These are phyloP conservation scores for Gaeumannomyces tritici DNA, from an alignment of 2,329 filamentous ascomycete genomes.

Conservation along the genomic window DNA sequence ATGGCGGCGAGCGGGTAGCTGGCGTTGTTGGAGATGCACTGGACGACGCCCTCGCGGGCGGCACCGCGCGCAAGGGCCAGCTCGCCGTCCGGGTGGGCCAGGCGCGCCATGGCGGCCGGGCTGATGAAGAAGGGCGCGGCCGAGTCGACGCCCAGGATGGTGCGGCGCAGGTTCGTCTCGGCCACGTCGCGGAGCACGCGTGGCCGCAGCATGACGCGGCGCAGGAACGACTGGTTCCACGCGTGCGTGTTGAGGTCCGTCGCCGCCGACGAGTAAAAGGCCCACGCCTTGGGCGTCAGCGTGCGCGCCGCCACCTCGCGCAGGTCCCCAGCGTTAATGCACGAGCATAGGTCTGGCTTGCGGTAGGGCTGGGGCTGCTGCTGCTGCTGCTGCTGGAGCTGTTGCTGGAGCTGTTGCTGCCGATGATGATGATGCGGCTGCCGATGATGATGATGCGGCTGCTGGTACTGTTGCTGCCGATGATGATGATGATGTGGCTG, in stretches of 20 bases:
- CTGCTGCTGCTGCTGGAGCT: slow-evolving; percentile 1
- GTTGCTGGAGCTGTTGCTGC: too few species aligned
- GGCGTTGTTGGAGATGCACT: slow-evolving; percentile 22
- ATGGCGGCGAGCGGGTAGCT: slow-evolving; percentile 13
- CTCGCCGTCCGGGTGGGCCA: slow-evolving; percentile 43
- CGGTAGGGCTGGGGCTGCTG: slow-evolving; percentile 4
- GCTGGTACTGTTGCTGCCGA: too few species aligned
- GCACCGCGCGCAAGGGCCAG: slow-evolving; percentile 38
- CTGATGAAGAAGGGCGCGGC: slow-evolving; percentile 38
- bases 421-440: too few species aligned
- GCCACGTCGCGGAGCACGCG: slow-evolving; percentile 37
- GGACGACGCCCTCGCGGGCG: slow-evolving; percentile 34
- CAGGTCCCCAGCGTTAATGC: slow-evolving; percentile 41
- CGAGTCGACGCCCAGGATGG: slow-evolving; percentile 29
- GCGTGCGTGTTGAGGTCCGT: slow-evolving; percentile 41
- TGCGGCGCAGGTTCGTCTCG: slow-evolving; percentile 26
- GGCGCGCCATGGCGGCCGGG: slow-evolving; percentile 38
- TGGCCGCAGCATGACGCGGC: slow-evolving; percentile 41
- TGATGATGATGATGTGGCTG: too few species aligned
- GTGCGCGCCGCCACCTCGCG: slow-evolving; percentile 33
- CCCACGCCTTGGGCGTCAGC: slow-evolving; percentile 38
- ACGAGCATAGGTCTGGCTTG: slow-evolving; percentile 25
- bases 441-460: too few species aligned
- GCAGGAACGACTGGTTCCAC: slow-evolving; percentile 36
- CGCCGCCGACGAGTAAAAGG: slow-evolving; percentile 44